phyloP scores from a whole-genome alignment of 1,139 yeast species.

The Suzukiozyma palmioleophila region DNA sequence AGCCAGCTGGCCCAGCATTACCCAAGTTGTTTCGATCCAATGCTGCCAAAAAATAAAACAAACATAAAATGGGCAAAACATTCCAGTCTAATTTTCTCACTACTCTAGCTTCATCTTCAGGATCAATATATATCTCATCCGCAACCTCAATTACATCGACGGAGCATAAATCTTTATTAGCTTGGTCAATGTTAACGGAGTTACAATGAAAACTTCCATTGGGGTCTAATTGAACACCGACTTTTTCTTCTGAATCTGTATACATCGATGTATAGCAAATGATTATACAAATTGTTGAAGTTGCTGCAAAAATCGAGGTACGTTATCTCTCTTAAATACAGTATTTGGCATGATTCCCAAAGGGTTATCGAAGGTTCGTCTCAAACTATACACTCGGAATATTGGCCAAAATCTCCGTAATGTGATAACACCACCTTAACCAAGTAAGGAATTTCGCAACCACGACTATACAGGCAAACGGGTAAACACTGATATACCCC shows the following conservation, averaged over 20 bases:
- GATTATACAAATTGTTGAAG: neutral
- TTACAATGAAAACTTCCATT: too few species aligned
- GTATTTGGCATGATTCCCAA: neutral
- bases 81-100: slow-evolving; percentile 13
- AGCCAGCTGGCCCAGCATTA: slow-evolving; percentile 21
- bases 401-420: neutral
- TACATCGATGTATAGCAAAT: too few species aligned
- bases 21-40: slow-evolving; percentile 24
- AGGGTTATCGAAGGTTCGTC: too few species aligned
- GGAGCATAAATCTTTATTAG: neutral
- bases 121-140: neutral
- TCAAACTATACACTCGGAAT: neutral
- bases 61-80: slow-evolving; percentile 15
- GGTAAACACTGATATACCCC: too few species aligned
- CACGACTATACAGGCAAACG: too few species aligned
- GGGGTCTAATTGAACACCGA: too few species aligned
- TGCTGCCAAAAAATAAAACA: slow-evolving; percentile 20
- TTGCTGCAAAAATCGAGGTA: neutral
- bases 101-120: neutral
- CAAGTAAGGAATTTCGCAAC: too few species aligned
- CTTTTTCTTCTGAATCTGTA: too few species aligned
- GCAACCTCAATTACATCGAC: neutral
- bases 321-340: neutral
- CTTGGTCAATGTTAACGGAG: neutral
- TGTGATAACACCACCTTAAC: too few species aligned